Base-by-base conservation (phyloP, 2,329 filamentous ascomycete genomes). In the Apiospora phragmitis region DNA sequence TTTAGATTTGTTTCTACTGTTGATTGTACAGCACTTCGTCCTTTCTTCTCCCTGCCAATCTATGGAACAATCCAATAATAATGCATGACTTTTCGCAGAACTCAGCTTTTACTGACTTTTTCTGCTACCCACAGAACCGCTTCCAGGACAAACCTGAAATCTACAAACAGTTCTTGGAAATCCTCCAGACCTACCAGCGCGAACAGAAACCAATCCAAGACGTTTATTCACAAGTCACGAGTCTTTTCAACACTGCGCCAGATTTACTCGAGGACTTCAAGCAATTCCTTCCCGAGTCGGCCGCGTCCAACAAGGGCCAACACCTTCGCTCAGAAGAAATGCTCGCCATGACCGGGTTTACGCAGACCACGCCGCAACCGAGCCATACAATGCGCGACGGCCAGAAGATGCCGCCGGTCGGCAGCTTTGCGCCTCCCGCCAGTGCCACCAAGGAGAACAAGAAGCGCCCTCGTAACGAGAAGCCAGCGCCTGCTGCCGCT, bases 121-220 rank as follows among this genome's bases (percentile, higher is more conserved):
- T 67, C 45, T 43, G 65, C 65, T 47, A n/a, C 72, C 41, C 71
- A 70, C 78, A 97, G 94, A 99, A 98, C 80, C 95, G 96, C 62
- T 99, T 98, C 82, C 92, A 97, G 76, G 92, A 95, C 77, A 95
- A 97, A 74, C 96, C 96, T 8, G 96, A 99, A 80, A 98, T 99
- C 73, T 99, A 99, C 85, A 99, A 99, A 81, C 95, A 99, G 79
- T 99, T 99, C 79, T 88, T 99, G 41, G 96, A 99, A 80, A 99
- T 99, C 67, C 85, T 99, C 65, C 96, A 99, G 82, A 99, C 96
- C 2, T 99, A 99, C 77, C 96, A 99, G 81, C 90, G 96, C 70
- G 96, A 99, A 81, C 97, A 96, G 69, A 98, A 98, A 79, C 97
- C 96, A 0, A 99, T 99, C 47, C 95, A 98, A 80, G 96, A 99